These are phyloP conservation scores for Mychonastes homosphaera DNA, from an alignment of 139 green algal species.

Conservation along the genomic window DNA sequence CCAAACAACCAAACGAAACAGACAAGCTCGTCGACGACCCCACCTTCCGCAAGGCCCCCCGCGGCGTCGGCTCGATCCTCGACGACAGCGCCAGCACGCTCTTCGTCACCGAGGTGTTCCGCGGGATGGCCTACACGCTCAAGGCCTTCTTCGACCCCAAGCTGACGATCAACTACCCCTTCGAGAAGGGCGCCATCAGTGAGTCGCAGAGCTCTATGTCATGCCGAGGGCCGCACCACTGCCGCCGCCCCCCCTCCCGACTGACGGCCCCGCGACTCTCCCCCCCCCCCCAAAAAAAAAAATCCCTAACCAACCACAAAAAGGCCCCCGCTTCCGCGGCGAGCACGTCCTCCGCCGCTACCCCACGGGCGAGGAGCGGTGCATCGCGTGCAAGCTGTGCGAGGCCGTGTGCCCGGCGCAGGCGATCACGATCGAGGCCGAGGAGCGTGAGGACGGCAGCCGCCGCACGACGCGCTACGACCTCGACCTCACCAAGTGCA, in stretches of 20 bases:
- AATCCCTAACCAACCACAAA: no score
- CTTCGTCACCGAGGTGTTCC: slow-evolving; percentile 92
- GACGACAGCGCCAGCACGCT: slow-evolving; percentile 86
- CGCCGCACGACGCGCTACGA: slow-evolving; percentile 89
- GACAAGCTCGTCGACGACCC: slow-evolving; percentile 41
- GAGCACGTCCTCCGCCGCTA: slow-evolving; percentile 95
- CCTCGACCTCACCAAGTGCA: slow-evolving; percentile 99
- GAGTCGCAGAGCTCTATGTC: no score
- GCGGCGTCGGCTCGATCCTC: slow-evolving; percentile 44
- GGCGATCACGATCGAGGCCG: slow-evolving; percentile 98
- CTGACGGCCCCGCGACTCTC: no score
- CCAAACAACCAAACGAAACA: no score
- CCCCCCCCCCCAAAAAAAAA: no score
- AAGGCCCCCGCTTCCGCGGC: slow-evolving; percentile 93
- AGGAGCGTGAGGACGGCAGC: slow-evolving; percentile 96
- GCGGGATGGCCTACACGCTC: slow-evolving; percentile 82
- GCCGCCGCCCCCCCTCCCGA: no score
- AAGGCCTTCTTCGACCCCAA: slow-evolving; percentile 96
- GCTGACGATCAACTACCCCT: slow-evolving; percentile 99
- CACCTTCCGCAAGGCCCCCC: slow-evolving; percentile 43
- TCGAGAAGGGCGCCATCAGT: slow-evolving; percentile 95
- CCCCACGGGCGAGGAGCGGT: slow-evolving; percentile 95
- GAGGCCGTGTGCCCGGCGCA: slow-evolving; percentile 72
- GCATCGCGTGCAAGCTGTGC: slow-evolving; percentile 99
- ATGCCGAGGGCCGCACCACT: no score